These are phyloP conservation scores for Penicillium waksmanii DNA, from an alignment of 495 filamentous ascomycete species.

Conservation along the genomic window DNA sequence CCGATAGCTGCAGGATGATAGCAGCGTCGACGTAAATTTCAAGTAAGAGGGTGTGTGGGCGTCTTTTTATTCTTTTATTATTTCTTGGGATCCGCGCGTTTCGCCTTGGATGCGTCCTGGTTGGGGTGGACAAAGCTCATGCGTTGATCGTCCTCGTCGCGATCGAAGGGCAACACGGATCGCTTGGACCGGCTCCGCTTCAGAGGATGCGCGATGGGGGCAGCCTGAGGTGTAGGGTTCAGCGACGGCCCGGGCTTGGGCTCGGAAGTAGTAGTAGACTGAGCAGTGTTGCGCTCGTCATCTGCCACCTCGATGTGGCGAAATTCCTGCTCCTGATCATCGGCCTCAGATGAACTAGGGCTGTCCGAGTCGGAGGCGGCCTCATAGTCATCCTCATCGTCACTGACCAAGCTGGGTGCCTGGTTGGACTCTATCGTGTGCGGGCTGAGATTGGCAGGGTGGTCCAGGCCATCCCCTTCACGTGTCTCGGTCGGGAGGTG, in stretches of 20 bases:
- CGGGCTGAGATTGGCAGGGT: conserved; percentile 68
- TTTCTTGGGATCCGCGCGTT: conserved; percentile 26
- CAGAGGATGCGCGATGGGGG: conserved; percentile 49
- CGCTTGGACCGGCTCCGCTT: conserved; percentile 48
- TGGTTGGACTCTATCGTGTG: conserved; percentile 77
- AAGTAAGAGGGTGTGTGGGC: background rate
- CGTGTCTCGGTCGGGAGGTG: conserved; percentile 15
- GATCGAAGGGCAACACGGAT: conserved; percentile 46
- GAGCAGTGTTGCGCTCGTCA: conserved; percentile 43
- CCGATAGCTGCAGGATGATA: background rate
- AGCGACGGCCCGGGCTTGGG: conserved; percentile 43
- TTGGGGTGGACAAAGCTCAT: conserved; percentile 52
- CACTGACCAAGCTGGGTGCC: conserved; percentile 84
- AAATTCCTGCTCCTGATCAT: conserved; percentile 50
- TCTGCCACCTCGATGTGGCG: conserved; percentile 59
- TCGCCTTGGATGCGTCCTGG: conserved; percentile 30
- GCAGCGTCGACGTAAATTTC: background rate
- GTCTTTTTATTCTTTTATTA: conserved; percentile 2
- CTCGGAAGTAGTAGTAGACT: conserved; percentile 37
- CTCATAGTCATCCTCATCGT: conserved; percentile 77
- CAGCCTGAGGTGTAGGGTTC: conserved; percentile 35
- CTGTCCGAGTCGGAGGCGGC: conserved; percentile 55
- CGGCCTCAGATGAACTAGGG: conserved; percentile 47
- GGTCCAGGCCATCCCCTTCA: conserved; percentile 55
- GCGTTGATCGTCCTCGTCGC: conserved; percentile 45